Base-by-base conservation (phyloP, 495 filamentous ascomycete species). In the Annulohypoxylon bovei region DNA sequence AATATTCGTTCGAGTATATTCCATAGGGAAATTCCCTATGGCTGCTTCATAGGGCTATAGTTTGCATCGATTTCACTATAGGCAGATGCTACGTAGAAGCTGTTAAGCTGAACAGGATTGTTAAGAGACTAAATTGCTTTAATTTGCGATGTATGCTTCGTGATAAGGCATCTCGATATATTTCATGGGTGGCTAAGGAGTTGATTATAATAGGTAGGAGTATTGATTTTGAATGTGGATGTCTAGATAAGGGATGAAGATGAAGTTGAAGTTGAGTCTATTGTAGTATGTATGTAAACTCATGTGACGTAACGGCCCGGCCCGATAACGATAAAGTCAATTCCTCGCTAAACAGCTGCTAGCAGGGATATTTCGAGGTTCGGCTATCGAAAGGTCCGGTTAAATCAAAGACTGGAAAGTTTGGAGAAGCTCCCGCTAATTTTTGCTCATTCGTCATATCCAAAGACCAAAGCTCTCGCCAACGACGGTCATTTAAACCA, bases 401-500 rank as follows among this genome's bases (percentile, higher is more conserved):
- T 53, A 30, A 62, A 62, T 50, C 1, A 7, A 4, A 18, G 27
- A 35, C 5, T 39, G 53, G 33, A 39, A 56, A 56, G 53, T 33
- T 53, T 53, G 27, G 49, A 53, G 33, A 62, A 53, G 46, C 35
- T 62, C 35, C 49, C 18, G 62, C 53, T 70, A 65, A 62, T 71
- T 70, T 65, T 54, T 55, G 20, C 35, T 57, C 49, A 27, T 23
- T 71, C 68, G 56, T 71, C 68, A 66, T 66, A 58, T 42, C 33
- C 0, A 47, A 57, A 62, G 40, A 53, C 32, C 3, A 49, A 58
- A 58, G 58, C 16, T 47, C 32, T 37, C 42, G 18, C 12, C 23
- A 56, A 62, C 53, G 33, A 52, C 58, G 50, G 54, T 52, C 23
- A 37, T 18, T 20, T 53, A 39, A 22, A 23, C 32, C 25, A 2